A percentile compares a stretch with the other conserved stretches of the same genome.
Conservation (phyloP, 1,284 basidiomycete genomes). For the Gymnopus androsaceus region DNA sequence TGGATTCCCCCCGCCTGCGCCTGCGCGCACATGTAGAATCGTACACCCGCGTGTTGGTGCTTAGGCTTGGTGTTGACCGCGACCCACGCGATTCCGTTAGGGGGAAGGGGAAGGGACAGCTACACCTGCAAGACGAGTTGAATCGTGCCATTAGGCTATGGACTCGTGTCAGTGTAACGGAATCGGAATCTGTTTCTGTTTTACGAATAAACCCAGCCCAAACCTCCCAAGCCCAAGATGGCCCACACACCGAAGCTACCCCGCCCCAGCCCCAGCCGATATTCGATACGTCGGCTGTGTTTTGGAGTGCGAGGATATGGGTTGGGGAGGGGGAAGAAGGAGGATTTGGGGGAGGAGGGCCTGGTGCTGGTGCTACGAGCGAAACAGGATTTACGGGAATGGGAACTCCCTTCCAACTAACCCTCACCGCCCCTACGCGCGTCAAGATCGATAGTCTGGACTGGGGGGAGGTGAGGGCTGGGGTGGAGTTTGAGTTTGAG, state of each 20-base stretch:
- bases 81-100: not conserved
- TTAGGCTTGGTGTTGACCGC: not conserved
- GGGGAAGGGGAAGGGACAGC: not conserved
- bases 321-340: not conserved
- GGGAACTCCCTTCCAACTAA: constrained; percentile 71
- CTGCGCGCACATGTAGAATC: not conserved
- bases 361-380: not conserved
- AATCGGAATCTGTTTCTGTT: too few species aligned
- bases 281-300: not conserved
- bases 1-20: not conserved
- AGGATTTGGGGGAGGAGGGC: not conserved
- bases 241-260: not conserved
- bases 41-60: not conserved
- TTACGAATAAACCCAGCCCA: too few species aligned
- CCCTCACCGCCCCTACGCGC: constrained; percentile 49
- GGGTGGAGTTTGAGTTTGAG: not conserved
- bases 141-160: not conserved
- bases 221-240: too few species aligned
- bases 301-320: not conserved
- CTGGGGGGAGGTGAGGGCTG: constrained; percentile 4
- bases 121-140: not conserved
- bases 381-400: constrained; percentile 37
- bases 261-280: too few species aligned
- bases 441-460: constrained; percentile 36
- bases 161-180: too few species aligned